Conservation (phyloP, 345 rosid species). For the Gossypium stocksii region DNA sequence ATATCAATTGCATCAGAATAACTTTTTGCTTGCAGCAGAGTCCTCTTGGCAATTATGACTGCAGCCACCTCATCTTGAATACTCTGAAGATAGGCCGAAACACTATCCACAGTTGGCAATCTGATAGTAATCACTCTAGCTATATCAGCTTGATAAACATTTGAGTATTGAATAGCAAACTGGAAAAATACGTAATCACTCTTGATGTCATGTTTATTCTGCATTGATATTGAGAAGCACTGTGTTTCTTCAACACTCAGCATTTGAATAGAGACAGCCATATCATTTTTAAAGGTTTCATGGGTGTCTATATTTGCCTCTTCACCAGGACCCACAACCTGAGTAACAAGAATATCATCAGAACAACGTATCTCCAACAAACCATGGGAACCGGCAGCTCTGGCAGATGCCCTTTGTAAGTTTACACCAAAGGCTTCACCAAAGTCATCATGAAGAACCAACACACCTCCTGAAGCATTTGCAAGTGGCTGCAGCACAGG, state of each 20-base stretch:
- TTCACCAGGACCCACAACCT: slow-evolving; percentile 97
- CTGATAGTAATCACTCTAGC: slow-evolving; percentile 77
- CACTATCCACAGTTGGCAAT: slow-evolving; percentile 78
- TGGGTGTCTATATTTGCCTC: slow-evolving; percentile 72
- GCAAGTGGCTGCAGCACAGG: slow-evolving; percentile 91
- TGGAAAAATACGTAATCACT: slow-evolving; percentile 70
- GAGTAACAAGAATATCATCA: slow-evolving; percentile 80
- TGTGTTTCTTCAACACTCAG: slow-evolving; percentile 95
- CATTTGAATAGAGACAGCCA: slow-evolving; percentile 71
- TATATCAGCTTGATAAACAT: slow-evolving; percentile 84
- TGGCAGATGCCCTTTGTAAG: slow-evolving; percentile 85
- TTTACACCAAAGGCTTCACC: slow-evolving; percentile 98
- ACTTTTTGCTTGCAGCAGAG: slow-evolving; percentile 64
- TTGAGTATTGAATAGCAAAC: slow-evolving; percentile 72
- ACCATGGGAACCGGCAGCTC: slow-evolving; percentile 38
- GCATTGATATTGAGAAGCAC: slow-evolving; percentile 85
- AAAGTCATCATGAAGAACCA: slow-evolving; percentile 97
- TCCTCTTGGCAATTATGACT: slow-evolving; percentile 84
- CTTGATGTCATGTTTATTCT: slow-evolving; percentile 73
- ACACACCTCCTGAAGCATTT: slow-evolving; percentile 90
- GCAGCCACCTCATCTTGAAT: slow-evolving; percentile 84
- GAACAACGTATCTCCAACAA: slow-evolving; percentile 90
- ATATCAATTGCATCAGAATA: slow-evolving; percentile 67
- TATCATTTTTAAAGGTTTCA: slow-evolving; percentile 64
- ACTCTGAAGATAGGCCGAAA: slow-evolving; percentile 80